A percentile compares a stretch with the other conserved stretches of the same genome.
These are phyloP conservation scores for Aspergillus alliaceus DNA, from an alignment of 2,329 filamentous ascomycete species.

Conservation along the genomic window DNA sequence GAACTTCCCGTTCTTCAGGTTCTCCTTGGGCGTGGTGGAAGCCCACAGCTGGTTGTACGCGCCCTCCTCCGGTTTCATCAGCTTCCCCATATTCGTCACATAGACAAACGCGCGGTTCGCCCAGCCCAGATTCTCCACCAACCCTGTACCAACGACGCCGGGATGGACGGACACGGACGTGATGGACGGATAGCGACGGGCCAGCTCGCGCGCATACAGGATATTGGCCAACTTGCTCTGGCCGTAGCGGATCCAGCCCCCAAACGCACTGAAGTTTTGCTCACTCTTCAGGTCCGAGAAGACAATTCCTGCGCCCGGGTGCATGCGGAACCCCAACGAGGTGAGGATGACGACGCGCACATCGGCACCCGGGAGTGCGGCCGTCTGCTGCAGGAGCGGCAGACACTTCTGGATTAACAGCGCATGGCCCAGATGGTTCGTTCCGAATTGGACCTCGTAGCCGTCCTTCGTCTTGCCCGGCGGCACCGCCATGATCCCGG, in stretches of 20 bases:
- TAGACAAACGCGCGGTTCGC: not conserved
- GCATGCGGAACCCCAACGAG: not conserved
- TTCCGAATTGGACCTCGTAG: slow-evolving; percentile 53
- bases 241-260: slow-evolving; percentile 41
- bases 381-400: slow-evolving; percentile 10
- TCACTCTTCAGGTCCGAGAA: not conserved
- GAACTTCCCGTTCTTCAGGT: slow-evolving; percentile 7
- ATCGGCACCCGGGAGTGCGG: not conserved
- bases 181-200: slow-evolving; percentile 29
- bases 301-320: not conserved
- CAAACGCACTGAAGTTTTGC: slow-evolving; percentile 9
- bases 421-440: slow-evolving; percentile 52
- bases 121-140: slow-evolving; percentile 18
- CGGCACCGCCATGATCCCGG: slow-evolving; percentile 47
- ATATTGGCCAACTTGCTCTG: slow-evolving; percentile 53
- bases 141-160: slow-evolving; percentile 40
- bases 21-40: slow-evolving; percentile 30
- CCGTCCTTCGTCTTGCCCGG: slow-evolving; percentile 45
- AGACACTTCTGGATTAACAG: slow-evolving; percentile 10
- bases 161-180: slow-evolving; percentile 23
- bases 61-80: slow-evolving; percentile 35
- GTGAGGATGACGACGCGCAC: slow-evolving; percentile 1
- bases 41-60: slow-evolving; percentile 46
- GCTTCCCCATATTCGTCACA: slow-evolving; percentile 5
- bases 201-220: slow-evolving; percentile 44